A percentile compares a stretch with the other conserved stretches of the same genome.
Evolutionary conservation across 73 alveolate species (phyloP).

Genomic region (Tetrahymena borealis): DNA sequence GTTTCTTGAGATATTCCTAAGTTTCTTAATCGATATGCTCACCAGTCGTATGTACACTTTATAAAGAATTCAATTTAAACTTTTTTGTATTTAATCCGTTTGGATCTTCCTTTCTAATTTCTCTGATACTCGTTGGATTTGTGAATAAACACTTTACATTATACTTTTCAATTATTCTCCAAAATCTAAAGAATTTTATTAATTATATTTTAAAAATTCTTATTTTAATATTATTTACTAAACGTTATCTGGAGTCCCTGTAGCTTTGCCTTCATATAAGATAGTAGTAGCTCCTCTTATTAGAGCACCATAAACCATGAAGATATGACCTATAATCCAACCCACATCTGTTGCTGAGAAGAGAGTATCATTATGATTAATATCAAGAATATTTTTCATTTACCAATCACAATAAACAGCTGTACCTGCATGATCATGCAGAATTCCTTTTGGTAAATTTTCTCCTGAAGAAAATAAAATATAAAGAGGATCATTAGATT

Average conservation of each 20-base stretch:
- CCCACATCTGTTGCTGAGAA: slow-evolving; percentile 89
- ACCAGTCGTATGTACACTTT: background rate
- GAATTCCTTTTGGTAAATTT: slow-evolving; percentile 97
- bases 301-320: slow-evolving; percentile 97
- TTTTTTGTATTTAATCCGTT: background rate
- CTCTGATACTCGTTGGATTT: slow-evolving; percentile 97
- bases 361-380: slow-evolving; percentile 59
- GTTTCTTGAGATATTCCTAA: slow-evolving; percentile 64
- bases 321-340: slow-evolving; percentile 98
- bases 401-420: slow-evolving; percentile 72
- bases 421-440: slow-evolving; percentile 81
- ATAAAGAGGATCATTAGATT: slow-evolving; percentile 82
- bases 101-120: slow-evolving; percentile 90
- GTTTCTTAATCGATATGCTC: slow-evolving; percentile 81
- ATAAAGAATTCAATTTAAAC: background rate
- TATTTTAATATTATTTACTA: background rate
- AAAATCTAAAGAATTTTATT: slow-evolving; percentile 12
- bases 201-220: background rate
- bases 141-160: slow-evolving; percentile 79
- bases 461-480: slow-evolving; percentile 99
- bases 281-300: slow-evolving; percentile 91
- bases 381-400: slow-evolving; percentile 77
- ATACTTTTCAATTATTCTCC: slow-evolving; percentile 78
- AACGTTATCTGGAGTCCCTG: slow-evolving; percentile 74
- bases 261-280: slow-evolving; percentile 96